Evolutionary conservation across 768 basidiomycete species (phyloP), one percentile per base, ranked within the genome.

Genomic region (Amyloporia xantha): DNA sequence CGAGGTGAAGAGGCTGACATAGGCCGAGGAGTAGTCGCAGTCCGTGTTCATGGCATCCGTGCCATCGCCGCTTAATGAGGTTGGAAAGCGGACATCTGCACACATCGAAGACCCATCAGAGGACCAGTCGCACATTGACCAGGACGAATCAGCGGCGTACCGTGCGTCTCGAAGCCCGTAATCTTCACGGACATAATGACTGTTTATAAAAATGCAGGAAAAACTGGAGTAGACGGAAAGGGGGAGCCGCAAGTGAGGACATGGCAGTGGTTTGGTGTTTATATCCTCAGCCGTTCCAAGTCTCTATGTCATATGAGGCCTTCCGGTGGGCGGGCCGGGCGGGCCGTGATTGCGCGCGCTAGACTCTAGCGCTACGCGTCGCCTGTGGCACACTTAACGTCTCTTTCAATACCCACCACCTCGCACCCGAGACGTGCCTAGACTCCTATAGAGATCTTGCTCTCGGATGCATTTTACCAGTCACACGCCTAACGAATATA

Each of bases 11-110:
- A 97, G 73, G 20, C 82, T 77, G 39, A 96, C 74, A 64, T 96
- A 96, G 4, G 94, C 94, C 1, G 92, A 89, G 2, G 91, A 93
- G 68, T 96, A 96, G 69, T 96, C 94, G 68, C 92, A 95, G 48
- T 91, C 90, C 26, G 87, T 86, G 67, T 96, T 95, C 91, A 94
- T 95, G 6, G 92, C 92, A 72, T 96, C 92, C 25, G 91, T 86
- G 5, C 93, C 92, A 73, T 94, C 92, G 23, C 91, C 91, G 7
- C 86, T 82, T 38, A 94, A 66, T 19, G 89, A 91, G 9, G 92
- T 96, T 9, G 92, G 92, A 69, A 93, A 96, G 38, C 92, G 84
- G 44, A 95, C 79, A 70, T 94, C 91, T 92, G 52, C 13, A 40
- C 41, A 30, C 48, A 44, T 27, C 36, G 39, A 3, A 33, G 43